Evolutionary conservation across 2,329 filamentous ascomycete species (phyloP).

Genomic region (Cladosporium austrohemisphaericum): DNA sequence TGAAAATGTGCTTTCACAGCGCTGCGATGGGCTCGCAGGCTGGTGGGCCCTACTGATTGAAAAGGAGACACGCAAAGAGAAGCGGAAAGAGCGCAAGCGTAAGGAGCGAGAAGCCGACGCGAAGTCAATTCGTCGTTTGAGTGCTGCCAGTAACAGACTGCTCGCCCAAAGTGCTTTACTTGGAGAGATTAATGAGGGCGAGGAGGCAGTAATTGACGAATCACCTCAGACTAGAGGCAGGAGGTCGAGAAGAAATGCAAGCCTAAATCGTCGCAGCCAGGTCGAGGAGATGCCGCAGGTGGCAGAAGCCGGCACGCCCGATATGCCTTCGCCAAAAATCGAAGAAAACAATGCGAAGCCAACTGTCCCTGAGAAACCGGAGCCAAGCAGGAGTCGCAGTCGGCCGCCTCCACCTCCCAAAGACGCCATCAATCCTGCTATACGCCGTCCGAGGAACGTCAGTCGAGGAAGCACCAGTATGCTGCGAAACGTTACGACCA

Average conservation of each 20-base stretch:
- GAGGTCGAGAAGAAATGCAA: constrained; percentile 55
- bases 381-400: constrained; percentile 68
- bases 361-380: not conserved
- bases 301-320: constrained; percentile 58
- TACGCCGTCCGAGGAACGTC: constrained; percentile 50
- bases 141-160: constrained; percentile 81
- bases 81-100: constrained; percentile 73
- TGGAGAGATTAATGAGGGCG: constrained; percentile 70
- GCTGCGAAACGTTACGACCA: constrained; percentile 74
- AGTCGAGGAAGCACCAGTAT: constrained; percentile 65
- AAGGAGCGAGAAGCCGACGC: constrained; percentile 79
- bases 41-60: constrained; percentile 96
- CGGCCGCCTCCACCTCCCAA: constrained; percentile 82
- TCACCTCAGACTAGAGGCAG: constrained; percentile 70
- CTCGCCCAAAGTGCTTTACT: constrained; percentile 66
- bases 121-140: constrained; percentile 75
- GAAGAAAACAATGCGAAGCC: not conserved
- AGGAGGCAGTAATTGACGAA: constrained; percentile 53
- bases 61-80: constrained; percentile 87
- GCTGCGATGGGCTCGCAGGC: constrained; percentile 84
- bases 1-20: constrained; percentile 84
- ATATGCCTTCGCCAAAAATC: constrained; percentile 26
- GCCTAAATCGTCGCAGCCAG: constrained; percentile 36
- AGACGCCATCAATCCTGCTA: constrained; percentile 57
- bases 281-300: constrained; percentile 74